Percentiles rank a stretch among this genome's conserved stretches.
Conservation (phyloP, 306 rosid genomes). For the Arachis hypogaea region DNA sequence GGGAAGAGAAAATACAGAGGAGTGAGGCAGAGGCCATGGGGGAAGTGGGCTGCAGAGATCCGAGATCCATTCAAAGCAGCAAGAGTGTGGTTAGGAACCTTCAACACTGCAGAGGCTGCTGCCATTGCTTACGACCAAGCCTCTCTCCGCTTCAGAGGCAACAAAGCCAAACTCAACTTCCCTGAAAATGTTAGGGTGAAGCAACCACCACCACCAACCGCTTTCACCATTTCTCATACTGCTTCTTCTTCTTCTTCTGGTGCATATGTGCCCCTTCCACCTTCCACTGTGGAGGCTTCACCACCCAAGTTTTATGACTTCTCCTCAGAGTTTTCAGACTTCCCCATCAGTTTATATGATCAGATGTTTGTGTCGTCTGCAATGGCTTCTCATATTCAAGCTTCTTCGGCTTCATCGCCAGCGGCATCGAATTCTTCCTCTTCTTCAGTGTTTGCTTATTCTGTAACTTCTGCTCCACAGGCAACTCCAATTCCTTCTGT, state of each 20-base stretch:
- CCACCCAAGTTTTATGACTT: constrained; percentile 1
- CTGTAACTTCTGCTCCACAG: constrained; percentile 24
- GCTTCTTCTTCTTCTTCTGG: constrained; percentile 5
- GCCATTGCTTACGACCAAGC: constrained; percentile 70
- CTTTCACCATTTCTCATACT: constrained; percentile 20
- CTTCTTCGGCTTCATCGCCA: constrained; percentile 23
- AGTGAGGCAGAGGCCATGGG: constrained; percentile 81
- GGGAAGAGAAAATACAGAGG: constrained; percentile 65
- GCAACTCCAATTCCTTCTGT: constrained; percentile 26
- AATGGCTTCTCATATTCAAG: constrained; percentile 41
- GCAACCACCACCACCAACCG: constrained; percentile 9
- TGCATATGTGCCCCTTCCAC: constrained; percentile 42
- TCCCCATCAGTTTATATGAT: constrained; percentile 30
- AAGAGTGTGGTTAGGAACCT: constrained; percentile 74
- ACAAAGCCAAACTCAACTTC: constrained; percentile 70
- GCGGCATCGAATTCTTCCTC: constrained; percentile 30
- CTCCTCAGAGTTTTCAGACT: constrained; percentile 2
- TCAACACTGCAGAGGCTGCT: constrained; percentile 58
- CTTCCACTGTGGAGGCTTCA: constrained; percentile 39
- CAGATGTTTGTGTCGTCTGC: constrained; percentile 38
- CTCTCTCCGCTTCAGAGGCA: constrained; percentile 64
- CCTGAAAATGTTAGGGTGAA: constrained; percentile 63
- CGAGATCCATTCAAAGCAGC: constrained; percentile 65
- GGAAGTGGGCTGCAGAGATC: constrained; percentile 76
- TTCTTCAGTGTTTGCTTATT: constrained; percentile 28